Base-by-base conservation (phyloP, 108 stramenopile species). In the Pseudonitzschia multiseries region DNA sequence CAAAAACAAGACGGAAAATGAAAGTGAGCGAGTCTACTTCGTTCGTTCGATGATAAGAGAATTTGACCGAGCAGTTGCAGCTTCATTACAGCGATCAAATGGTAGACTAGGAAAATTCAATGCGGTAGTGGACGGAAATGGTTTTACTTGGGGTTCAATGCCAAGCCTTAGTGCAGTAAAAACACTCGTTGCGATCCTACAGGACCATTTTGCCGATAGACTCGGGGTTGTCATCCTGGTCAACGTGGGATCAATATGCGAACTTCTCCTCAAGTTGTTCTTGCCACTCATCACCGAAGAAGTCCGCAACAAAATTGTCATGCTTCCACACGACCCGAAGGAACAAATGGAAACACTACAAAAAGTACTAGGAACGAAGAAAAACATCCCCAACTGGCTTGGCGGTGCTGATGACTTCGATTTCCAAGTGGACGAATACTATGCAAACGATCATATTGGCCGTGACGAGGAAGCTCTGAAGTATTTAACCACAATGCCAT, bases 161-260 rank as follows among this genome's bases (percentile, higher is more conserved):
- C 87, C 87, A n/a, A 60, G 71, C 28, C 31, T 93, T 20, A 54
- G 79, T 17, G 41, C 71, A 24, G 64, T 87, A 43, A 88, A 90
- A 59, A 53, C 62, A 27, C 53, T 80, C 20, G 71, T 93, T 53
- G 73, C 78, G 1, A 84, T 87, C 51, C 68, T 93, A 46, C 92
- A 93, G 71, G 92, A 93, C 77, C 89, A 93, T 65, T 93, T 80
- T 62, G 89, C 89, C 12, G 85, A 93, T 79, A 67, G 87, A 31
- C 69, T 93, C 46, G 89, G 89, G 17, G 77, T 88, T 18, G 33
- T 93, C 9, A 42, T 90, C 18, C 32, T 89, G 50, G 75, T 70
- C 22, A 90, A 93, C 69, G 66, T 90, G 27, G 83, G 74, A 15
- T 41, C 61, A 62, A 67, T 67, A 24, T 67, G 66, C 27, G 81